Evolutionary conservation across 2,329 filamentous ascomycete genomes (phyloP).

Genomic region (Phaeosphaeria sp.): DNA sequence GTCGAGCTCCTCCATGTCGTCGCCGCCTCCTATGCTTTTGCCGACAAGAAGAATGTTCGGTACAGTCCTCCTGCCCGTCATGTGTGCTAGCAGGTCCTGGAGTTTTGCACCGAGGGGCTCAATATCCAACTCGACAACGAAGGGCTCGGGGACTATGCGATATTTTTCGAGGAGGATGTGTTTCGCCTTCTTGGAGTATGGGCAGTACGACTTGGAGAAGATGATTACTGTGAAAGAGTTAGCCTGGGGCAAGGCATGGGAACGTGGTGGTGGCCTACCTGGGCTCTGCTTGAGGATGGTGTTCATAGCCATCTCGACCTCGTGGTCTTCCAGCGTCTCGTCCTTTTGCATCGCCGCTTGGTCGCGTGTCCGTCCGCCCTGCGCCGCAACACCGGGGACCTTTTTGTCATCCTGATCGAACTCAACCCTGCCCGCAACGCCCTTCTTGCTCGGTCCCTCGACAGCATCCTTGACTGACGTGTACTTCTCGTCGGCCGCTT

Average conservation of each 20-base stretch:
- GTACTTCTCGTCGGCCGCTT: conserved; percentile 71
- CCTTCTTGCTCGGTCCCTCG: conserved; percentile 51
- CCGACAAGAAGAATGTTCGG: conserved; percentile 91
- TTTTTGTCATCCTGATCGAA: conserved; percentile 46
- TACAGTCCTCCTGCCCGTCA: conserved; percentile 83
- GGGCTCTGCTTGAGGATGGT: conserved; percentile 83
- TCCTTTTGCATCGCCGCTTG: conserved; percentile 51
- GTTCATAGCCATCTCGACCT: conserved; percentile 75
- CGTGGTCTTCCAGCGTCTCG: conserved; percentile 66
- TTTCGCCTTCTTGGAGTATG: conserved; percentile 85
- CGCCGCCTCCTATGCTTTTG: conserved; percentile 86
- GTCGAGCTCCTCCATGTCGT: conserved; percentile 77
- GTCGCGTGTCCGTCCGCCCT: conserved; percentile 51
- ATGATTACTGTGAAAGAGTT: conserved; percentile 73
- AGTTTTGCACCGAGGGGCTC: conserved; percentile 76
- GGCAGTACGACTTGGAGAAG: conserved; percentile 95
- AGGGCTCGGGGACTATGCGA: conserved; percentile 79
- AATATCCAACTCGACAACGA: conserved; percentile 88
- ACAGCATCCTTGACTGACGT: conserved; percentile 53
- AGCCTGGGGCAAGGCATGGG: conserved; percentile 7
- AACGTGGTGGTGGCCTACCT: conserved; percentile 59
- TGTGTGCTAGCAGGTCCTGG: conserved; percentile 73
- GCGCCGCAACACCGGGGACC: conserved; percentile 51
- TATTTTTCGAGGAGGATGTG: conserved; percentile 83
- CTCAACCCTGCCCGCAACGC: conserved; percentile 63